Conservation (phyloP, 345 rosid species). For the Ricinus communis region DNA sequence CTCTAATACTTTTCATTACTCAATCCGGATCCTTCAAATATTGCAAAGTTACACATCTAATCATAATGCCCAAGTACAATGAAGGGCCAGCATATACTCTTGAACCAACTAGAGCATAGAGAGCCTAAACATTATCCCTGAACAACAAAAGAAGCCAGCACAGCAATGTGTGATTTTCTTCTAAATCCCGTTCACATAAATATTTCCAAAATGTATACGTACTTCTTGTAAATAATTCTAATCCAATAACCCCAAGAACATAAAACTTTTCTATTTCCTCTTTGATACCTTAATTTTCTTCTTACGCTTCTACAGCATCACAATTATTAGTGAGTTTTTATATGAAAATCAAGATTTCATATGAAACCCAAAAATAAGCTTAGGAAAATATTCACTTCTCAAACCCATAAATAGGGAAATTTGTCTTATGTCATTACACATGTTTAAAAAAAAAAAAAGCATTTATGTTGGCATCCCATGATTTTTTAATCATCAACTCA, state of each 20-base stretch:
- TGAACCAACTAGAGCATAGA: too few relatives aligned
- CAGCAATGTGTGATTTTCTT: background rate
- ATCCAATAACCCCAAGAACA: background rate
- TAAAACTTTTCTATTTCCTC: background rate
- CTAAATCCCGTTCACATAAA: background rate
- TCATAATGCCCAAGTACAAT: background rate
- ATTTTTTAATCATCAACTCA: too few relatives aligned
- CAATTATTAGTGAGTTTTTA: too few relatives aligned
- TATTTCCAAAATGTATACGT: background rate
- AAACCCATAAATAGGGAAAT: too few relatives aligned
- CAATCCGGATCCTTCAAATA: too few relatives aligned
- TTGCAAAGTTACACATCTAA: too few relatives aligned
- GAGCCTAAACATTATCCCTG: background rate
- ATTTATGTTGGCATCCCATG: too few relatives aligned
- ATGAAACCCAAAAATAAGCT: too few relatives aligned
- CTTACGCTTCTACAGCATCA: background rate
- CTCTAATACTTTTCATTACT: background rate
- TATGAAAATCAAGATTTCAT: too few relatives aligned
- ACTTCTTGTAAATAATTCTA: background rate
- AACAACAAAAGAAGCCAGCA: background rate
- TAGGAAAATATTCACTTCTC: too few relatives aligned
- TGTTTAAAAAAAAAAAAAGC: too few relatives aligned
- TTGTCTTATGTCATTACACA: too few relatives aligned
- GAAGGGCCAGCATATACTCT: background rate
- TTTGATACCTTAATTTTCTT: background rate